These are phyloP conservation scores for Hypoxylon intermedium DNA, from an alignment of 495 filamentous ascomycete genomes.

Conservation along the genomic window DNA sequence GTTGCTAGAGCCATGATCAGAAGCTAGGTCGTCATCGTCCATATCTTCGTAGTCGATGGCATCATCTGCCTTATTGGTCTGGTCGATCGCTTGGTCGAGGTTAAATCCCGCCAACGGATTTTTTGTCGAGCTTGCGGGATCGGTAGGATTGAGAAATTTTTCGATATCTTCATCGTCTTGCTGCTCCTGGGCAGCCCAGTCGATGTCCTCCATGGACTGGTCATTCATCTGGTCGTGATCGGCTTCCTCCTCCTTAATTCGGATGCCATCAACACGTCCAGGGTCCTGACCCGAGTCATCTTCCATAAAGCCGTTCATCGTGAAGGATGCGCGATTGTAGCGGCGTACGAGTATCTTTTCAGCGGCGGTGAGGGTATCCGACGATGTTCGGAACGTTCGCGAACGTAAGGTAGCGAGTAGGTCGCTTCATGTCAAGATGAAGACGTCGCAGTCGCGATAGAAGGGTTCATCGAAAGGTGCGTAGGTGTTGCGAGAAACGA, in stretches of 20 bases:
- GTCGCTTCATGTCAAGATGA: constrained; percentile 23
- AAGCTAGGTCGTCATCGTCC: constrained; percentile 65
- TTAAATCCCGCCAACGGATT: background rate
- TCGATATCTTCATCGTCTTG: constrained; percentile 39
- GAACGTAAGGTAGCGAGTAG: constrained; percentile 3
- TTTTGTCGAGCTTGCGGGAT: background rate
- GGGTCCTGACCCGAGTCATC: constrained; percentile 6
- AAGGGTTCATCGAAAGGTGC: constrained; percentile 9
- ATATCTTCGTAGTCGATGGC: constrained; percentile 84
- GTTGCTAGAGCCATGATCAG: constrained; percentile 42
- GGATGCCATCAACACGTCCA: constrained; percentile 18
- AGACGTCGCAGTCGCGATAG: constrained; percentile 3
- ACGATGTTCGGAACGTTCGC: constrained; percentile 14
- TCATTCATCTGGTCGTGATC: constrained; percentile 31
- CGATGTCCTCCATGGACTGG: constrained; percentile 28
- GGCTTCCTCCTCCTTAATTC: constrained; percentile 41
- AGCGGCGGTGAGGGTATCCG: constrained; percentile 11
- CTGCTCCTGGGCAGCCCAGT: constrained; percentile 42
- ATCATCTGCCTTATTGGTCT: constrained; percentile 47
- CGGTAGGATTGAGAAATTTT: constrained; percentile 20
- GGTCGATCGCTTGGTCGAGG: constrained; percentile 29
- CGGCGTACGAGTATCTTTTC: background rate
- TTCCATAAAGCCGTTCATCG: constrained; percentile 5
- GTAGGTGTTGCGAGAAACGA: background rate
- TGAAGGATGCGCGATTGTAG: background rate